Evolutionary conservation across 495 filamentous ascomycete species (phyloP), one percentile per base, ranked within the genome.

Genomic region (Xylaria grammica): DNA sequence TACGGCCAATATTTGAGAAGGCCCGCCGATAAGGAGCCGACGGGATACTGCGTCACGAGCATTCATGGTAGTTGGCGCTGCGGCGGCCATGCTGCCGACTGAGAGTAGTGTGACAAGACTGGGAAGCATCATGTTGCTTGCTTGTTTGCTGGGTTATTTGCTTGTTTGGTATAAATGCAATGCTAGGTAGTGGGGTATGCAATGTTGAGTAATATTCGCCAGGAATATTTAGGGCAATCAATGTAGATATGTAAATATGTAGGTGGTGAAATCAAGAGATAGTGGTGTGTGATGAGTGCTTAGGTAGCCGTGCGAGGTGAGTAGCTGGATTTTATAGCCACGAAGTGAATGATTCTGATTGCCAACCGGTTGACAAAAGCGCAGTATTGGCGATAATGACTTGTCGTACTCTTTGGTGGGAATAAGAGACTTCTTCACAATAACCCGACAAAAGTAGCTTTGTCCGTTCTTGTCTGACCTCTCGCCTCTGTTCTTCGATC

Each of bases 11-110:
- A 78, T 68, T 36, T 71, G 67, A 24, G 60, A 69, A 17, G 75
- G 70, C 11, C 68, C 60, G 53, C 74, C 68, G 58, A 78, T 65
- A 26, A 78, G 27, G 1, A 78, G 68, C 46, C 63, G 67, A 27
- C 52, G 58, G 1, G 46, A 22, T 7, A 49, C 27, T 1, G 63
- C 17, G 20, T 66, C 19, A 51, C 65, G 45, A n/a, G n/a, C n/a
- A n/a, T n/a, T n/a, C 60, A 44, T 66, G 13, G 54, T 9, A 42
- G 65, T 42, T 9, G 62, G 57, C 20, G 69, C 67, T 65, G 68
- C 60, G 24, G 63, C 53, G 48, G 58, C 60, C 30, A 68, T 66
- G 32, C 38, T 63, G 60, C 56, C 63, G n/a, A 74, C 44, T 19
- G 68, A 51, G 40, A 74, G 63, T 34, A 72, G 38, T 22, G 72